Evolutionary conservation across 805 yeast species (phyloP), one percentile per base, ranked within the genome.

Genomic region (Yamadazyma endophytica): DNA sequence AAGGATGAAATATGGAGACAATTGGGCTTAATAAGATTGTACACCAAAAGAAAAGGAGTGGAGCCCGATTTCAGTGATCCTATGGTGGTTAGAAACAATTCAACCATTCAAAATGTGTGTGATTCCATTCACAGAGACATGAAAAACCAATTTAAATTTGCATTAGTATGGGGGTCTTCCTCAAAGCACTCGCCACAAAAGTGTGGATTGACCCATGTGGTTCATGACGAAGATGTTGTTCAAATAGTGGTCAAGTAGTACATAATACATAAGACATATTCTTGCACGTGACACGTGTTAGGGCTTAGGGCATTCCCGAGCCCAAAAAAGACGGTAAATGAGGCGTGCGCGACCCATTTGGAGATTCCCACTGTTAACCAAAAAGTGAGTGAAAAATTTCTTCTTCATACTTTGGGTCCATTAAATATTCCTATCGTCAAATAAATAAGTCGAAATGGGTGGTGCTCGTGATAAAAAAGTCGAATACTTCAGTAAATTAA

Each of bases 381-480:
- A n/a, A n/a, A n/a, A n/a, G n/a, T n/a, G n/a, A n/a, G n/a, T n/a
- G n/a, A n/a, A n/a, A n/a, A n/a, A n/a, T n/a, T n/a, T n/a, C 23
- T 13, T 24, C 31, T 20, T 28, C 17, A 21, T 21, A 33, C 42
- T 48, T 50, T 55, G 57, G 68, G 61, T 53, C 70, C 71, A 92
- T 86, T 86, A 85, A 86, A 86, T 82, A 79, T 82, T 70, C 96
- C 95, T 84, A 79, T 73, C 88, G 79, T 68, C 79, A 70, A 54
- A 36, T 42, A 44, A 25, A 45, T 18, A 70, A 82, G 86, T 86
- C 89, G 97, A 88, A 84, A 92, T 92, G 98, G 98, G 97, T 89
- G 97, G 97, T 77, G 68, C 84, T 75, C 90, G 96, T 77, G 97
- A 87, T 65, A 90, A 89, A 80, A 92, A 92, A 74, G 80, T 61